A percentile compares a stretch with the other conserved stretches of the same genome.
Evolutionary conservation across 2,329 filamentous ascomycete genomes (phyloP).

Genomic region (Pseudohalonectria lignicola): DNA sequence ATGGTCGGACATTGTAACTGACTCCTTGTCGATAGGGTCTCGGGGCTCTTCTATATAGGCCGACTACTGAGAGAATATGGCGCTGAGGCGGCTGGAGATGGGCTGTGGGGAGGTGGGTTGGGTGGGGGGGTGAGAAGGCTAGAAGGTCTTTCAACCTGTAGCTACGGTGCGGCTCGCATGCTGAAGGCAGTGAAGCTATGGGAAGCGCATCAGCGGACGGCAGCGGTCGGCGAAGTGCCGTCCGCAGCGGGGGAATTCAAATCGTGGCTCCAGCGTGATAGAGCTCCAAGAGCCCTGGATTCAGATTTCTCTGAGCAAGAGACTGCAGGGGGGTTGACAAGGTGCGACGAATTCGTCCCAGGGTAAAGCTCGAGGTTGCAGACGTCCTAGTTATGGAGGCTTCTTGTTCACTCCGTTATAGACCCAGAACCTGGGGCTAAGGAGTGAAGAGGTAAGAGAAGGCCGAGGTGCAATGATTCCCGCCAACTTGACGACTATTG

Average conservation of each 20-base stretch:
- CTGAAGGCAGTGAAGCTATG: neutral
- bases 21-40: no score
- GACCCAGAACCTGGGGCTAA: slow-evolving; percentile 88
- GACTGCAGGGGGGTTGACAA: neutral
- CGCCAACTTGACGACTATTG: slow-evolving; percentile 24
- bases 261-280: slow-evolving; percentile 1
- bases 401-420: slow-evolving; percentile 94
- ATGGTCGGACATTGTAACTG: slow-evolving; percentile 54
- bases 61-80: no score
- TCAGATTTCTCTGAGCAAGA: neutral
- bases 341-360: neutral
- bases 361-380: no score
- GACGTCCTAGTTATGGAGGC: slow-evolving; percentile 94
- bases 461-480: slow-evolving; percentile 44
- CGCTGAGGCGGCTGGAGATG: no score
- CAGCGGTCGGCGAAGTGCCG: slow-evolving; percentile 4
- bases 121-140: no score
- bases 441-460: slow-evolving; percentile 76
- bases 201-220: slow-evolving; percentile 3
- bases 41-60: no score
- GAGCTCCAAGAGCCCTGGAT: neutral
- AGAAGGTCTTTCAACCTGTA: slow-evolving; percentile 3
- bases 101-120: no score
- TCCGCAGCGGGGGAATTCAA: slow-evolving; percentile 2
- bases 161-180: slow-evolving; percentile 3